Evolutionary conservation across 2,329 filamentous ascomycete genomes (phyloP).

Genomic region (Fusarium nelsonii): DNA sequence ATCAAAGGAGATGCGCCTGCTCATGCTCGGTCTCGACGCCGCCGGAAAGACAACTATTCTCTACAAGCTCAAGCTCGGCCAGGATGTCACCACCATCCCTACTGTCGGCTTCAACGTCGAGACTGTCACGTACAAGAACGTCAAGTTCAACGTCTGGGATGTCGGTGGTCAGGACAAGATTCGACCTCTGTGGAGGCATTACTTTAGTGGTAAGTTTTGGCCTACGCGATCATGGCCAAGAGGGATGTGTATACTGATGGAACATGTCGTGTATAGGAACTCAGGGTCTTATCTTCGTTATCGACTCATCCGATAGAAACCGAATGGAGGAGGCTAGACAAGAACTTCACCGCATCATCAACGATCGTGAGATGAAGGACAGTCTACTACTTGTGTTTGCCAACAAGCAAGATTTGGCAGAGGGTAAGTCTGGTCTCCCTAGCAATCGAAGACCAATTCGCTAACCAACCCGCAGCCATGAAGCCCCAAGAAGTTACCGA

Average conservation of each 20-base stretch:
- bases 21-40: conserved; percentile 98
- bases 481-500: conserved; percentile 84
- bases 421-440: conserved; percentile 63
- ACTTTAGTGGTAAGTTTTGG: conserved; percentile 79
- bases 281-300: conserved; percentile 98
- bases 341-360: conserved; percentile 96
- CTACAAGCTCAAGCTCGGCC: conserved; percentile 98
- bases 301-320: conserved; percentile 92
- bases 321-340: conserved; percentile 93
- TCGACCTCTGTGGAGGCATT: conserved; percentile 95
- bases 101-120: conserved; percentile 99
- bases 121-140: conserved; percentile 98
- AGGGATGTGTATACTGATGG: conserved; percentile 4
- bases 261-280: conserved; percentile 71
- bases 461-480: conserved; percentile 69
- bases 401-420: conserved; percentile 96
- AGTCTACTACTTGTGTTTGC: conserved; percentile 94
- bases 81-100: conserved; percentile 97
- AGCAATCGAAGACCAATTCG: too few relatives aligned
- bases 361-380: conserved; percentile 98
- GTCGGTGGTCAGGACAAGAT: conserved; percentile 99
- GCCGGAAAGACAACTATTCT: conserved; percentile 99
- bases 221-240: background rate
- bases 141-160: conserved; percentile 99
- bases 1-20: conserved; percentile 97